Evolutionary conservation across 2,329 filamentous ascomycete genomes (phyloP).

Genomic region (Bisporella sp.): DNA sequence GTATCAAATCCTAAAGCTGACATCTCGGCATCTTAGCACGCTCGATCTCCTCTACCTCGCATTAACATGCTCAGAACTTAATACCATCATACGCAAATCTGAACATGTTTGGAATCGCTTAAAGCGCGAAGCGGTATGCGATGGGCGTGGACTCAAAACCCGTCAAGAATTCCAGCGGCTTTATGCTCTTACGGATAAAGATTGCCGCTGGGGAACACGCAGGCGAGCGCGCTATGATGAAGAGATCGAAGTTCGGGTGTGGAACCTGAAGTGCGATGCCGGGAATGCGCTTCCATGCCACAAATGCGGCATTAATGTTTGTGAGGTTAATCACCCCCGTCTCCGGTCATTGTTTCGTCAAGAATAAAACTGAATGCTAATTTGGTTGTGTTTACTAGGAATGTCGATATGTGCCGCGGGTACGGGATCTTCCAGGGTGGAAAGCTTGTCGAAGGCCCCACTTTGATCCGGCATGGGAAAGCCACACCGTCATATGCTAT

Average conservation of each 20-base stretch:
- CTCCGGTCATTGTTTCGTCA: background rate
- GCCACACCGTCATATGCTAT: constrained; percentile 7
- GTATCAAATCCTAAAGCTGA: constrained; percentile 4
- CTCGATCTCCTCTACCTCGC: constrained; percentile 8
- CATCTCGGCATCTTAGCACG: constrained; percentile 4
- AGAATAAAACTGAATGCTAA: background rate
- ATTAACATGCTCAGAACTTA: constrained; percentile 4
- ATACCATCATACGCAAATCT: constrained; percentile 4
- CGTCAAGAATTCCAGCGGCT: constrained; percentile 7
- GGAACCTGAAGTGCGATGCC: constrained; percentile 9
- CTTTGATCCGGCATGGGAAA: background rate
- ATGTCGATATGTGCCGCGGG: constrained; percentile 11
- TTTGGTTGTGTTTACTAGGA: constrained; percentile 3
- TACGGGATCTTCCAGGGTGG: background rate
- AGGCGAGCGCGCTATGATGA: constrained; percentile 7
- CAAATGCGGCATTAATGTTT: constrained; percentile 9
- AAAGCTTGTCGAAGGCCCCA: constrained; percentile 6
- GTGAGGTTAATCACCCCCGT: constrained; percentile 3
- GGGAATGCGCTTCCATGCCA: constrained; percentile 8
- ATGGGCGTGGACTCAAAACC: constrained; percentile 5
- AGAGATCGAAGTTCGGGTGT: constrained; percentile 12
- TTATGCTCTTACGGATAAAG: background rate
- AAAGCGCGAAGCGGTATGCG: constrained; percentile 6
- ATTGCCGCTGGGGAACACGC: background rate
- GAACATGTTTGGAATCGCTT: constrained; percentile 3